These are phyloP conservation scores for Aspergillus ellipticus DNA, from an alignment of 495 filamentous ascomycete species.

Conservation along the genomic window DNA sequence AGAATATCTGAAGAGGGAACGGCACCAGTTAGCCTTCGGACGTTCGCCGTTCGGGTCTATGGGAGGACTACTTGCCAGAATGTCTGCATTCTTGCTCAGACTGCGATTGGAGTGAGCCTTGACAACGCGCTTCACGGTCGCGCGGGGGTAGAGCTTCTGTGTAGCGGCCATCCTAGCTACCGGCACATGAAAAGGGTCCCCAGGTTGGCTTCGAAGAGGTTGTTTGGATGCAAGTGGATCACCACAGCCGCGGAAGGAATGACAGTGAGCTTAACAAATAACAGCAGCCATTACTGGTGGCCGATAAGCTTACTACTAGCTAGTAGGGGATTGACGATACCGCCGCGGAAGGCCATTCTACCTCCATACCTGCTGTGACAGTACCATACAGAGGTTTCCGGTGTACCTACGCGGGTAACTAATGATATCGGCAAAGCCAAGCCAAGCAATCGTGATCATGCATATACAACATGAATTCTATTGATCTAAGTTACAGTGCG, in stretches of 20 bases:
- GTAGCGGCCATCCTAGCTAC: constrained; percentile 33
- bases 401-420: neutral
- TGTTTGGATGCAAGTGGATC: neutral
- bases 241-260: neutral
- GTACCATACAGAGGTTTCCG: neutral
- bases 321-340: too few species aligned
- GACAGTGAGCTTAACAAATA: neutral
- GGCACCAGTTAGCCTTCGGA: constrained; percentile 1
- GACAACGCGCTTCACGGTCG: constrained; percentile 79
- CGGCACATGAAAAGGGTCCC: neutral
- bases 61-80: constrained; percentile 60
- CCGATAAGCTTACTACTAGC: neutral
- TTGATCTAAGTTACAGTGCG: neutral
- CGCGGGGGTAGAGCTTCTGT: constrained; percentile 78
- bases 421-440: neutral
- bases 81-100: constrained; percentile 82
- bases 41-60: neutral
- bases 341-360: too few species aligned
- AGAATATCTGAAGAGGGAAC: constrained; percentile 61
- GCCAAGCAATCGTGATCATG: neutral
- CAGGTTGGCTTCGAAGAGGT: neutral
- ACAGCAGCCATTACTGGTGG: neutral
- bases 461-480: constrained; percentile 1
- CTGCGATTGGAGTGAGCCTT: constrained; percentile 81
- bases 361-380: too few species aligned